Evolutionary conservation across 768 basidiomycete species (phyloP), one percentile per base, ranked within the genome.

Genomic region (Inosperma sp.): DNA sequence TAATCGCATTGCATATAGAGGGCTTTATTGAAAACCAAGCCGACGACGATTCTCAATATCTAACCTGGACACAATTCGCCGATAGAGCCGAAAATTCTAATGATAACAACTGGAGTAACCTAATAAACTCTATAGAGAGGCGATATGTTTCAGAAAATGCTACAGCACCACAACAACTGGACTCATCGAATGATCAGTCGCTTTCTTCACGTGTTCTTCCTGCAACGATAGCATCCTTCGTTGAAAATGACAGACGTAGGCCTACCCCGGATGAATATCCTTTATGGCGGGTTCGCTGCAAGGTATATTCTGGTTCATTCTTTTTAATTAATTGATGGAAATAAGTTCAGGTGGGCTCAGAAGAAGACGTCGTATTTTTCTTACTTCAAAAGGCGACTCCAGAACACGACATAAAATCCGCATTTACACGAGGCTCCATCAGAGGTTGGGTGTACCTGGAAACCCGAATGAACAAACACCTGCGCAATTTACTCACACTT

Each of bases 251-350:
- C n/a, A n/a, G n/a, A n/a, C n/a, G n/a, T n/a, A n/a, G n/a, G 5
- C 39, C 39, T 9, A 41, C 40, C 40, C 23, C 22, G 4, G 13
- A 41, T 41, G 39, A 41, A 23, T 41, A 23, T 41, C 39, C 13
- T 41, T 41, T 41, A 13, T 41, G 39, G 37, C 10, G 39, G 39
- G 22, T 40, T 40, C 13, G 39, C 39, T 40, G 39, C 39, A 40
- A 23, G 39, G 40, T 41, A 41, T 26, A 25, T 22, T 9, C 23
- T 41, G 14, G 22, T 41, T 22, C 27, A 23, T 41, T 13, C 39
- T 26, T 12, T 23, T 22, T 41, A 14, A 41, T 3, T n/a, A n/a
- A n/a, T n/a, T n/a, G n/a, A n/a, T n/a, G n/a, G n/a, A n/a, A n/a
- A n/a, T n/a, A n/a, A n/a, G 1, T 40, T 7, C n/a, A 40, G 39